Evolutionary conservation across 805 yeast species (phyloP), one percentile per base, ranked within the genome.

Genomic region (Priceomyces carsonii): DNA sequence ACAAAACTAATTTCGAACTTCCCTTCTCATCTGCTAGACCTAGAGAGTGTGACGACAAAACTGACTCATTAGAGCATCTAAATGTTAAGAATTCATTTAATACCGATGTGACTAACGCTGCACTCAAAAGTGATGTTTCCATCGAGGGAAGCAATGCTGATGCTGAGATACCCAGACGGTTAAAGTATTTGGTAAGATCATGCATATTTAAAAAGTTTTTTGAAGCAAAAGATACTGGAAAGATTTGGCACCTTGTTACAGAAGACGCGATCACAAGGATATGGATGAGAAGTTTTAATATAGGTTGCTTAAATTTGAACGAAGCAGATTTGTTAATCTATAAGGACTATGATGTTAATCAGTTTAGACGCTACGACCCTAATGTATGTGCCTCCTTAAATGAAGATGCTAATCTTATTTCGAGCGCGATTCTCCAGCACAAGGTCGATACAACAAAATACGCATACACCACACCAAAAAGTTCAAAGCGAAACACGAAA

Each of bases 201-300:
- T 77, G 82, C 47, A 59, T 80, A 21, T 76, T 73, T 41, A 80
- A 80, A 51, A 64, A 69, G 32, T 71, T 61, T 36, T 45, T 73
- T 26, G 74, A 72, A 28, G 60, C 56, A 23, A 44, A 47, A 6
- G 57, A 57, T 25, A 42, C 48, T 13, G 35, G 32, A 3, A 54
- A 54, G 18, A 57, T 66, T 22, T 83, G 89, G 89, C 61, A 64
- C 16, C 55, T 82, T 16, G 67, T 82, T 5, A 73, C 86, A 4
- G 91, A 83, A 51, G 86, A 81, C 45, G 50, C 69, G 2, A 63
- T 69, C 3, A 70, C 79, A 10, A 59, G 62, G 37, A 66, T 72
- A 27, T 72, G 85, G 87, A 63, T 75, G 31, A 55, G 59, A 41
- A 61, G 84, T 54, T 69, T 66, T 48, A 72, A 79, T n/a, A 53